Percentiles rank a stretch among this genome's conserved stretches.
phyloP scores from a whole-genome alignment of 164 flowering plant genomes.

The Tetrastigma voinierianum region DNA sequence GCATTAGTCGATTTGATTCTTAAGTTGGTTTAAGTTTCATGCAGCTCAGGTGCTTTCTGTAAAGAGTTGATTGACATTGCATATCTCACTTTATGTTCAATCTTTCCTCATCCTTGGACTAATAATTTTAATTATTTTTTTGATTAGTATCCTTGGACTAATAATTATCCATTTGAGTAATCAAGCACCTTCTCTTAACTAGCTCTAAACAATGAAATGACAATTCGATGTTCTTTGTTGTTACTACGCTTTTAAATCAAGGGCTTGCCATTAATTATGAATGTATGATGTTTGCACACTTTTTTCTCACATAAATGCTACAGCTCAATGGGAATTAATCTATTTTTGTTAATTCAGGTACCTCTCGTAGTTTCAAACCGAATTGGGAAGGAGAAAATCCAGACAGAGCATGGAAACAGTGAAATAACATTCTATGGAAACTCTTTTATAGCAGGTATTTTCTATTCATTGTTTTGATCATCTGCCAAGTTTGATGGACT shows the following conservation, averaged over 20 bases:
- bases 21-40: neutral
- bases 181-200: too few relatives aligned
- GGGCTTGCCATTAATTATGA: neutral
- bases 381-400: conserved; percentile 80
- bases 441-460: conserved; percentile 91
- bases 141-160: too few relatives aligned
- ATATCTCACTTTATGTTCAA: neutral
- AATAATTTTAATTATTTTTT: too few relatives aligned
- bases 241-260: too few relatives aligned
- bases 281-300: neutral
- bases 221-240: too few relatives aligned
- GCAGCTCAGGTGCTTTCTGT: neutral
- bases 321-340: neutral
- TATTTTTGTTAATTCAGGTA: conserved; percentile 45
- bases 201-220: too few relatives aligned
- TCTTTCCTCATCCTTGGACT: too few relatives aligned
- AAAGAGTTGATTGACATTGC: neutral
- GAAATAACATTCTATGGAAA: conserved; percentile 87
- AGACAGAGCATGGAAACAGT: conserved; percentile 93
- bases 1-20: conserved; percentile 4
- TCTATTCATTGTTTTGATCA: neutral
- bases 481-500: neutral
- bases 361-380: conserved; percentile 95
- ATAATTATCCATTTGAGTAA: too few relatives aligned
- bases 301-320: neutral